Conservation (phyloP, 164 flowering plant genomes). For the Houttuynia cordata region DNA sequence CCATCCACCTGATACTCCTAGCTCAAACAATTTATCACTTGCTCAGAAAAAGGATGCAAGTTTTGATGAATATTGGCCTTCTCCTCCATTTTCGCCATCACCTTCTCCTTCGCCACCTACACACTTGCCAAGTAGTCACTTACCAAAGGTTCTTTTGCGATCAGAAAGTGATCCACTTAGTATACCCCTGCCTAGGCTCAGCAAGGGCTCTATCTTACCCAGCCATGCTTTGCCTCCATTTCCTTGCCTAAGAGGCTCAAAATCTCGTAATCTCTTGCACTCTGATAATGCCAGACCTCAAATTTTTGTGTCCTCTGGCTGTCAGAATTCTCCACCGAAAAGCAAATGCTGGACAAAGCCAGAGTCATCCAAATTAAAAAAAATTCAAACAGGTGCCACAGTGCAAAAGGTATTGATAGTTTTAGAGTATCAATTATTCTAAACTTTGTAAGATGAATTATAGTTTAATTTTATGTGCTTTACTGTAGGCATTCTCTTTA, state of each 20-base stretch:
- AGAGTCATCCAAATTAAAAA: conserved; percentile 6
- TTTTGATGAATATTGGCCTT: conserved; percentile 60
- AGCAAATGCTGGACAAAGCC: conserved; percentile 5
- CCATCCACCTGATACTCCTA: conserved; percentile 28
- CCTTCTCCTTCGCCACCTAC: conserved; percentile 74
- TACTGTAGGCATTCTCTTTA: conserved; percentile 26
- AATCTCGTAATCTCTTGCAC: conserved; percentile 19
- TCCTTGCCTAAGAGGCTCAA: conserved; percentile 33
- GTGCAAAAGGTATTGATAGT: conserved; percentile 60
- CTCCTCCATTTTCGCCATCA: conserved; percentile 51
- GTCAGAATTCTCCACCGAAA: conserved; percentile 7
- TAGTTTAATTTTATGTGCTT: background rate
- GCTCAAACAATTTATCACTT: conserved; percentile 10
- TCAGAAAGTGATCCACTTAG: conserved; percentile 75
- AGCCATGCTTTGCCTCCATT: conserved; percentile 41
- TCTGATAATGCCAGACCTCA: conserved; percentile 22
- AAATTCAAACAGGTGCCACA: conserved; percentile 20
- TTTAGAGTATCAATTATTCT: too few relatives aligned
- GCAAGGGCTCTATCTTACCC: conserved; percentile 18
- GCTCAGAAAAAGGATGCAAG: conserved; percentile 27
- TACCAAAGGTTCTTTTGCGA: conserved; percentile 39
- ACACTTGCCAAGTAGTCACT: conserved; percentile 20
- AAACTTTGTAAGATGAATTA: too few relatives aligned
- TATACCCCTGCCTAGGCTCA: conserved; percentile 32
- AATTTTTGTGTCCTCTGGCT: background rate